Conservation (phyloP, 108 stramenopile genomes). For the Chaetoceros tenuissimus region DNA sequence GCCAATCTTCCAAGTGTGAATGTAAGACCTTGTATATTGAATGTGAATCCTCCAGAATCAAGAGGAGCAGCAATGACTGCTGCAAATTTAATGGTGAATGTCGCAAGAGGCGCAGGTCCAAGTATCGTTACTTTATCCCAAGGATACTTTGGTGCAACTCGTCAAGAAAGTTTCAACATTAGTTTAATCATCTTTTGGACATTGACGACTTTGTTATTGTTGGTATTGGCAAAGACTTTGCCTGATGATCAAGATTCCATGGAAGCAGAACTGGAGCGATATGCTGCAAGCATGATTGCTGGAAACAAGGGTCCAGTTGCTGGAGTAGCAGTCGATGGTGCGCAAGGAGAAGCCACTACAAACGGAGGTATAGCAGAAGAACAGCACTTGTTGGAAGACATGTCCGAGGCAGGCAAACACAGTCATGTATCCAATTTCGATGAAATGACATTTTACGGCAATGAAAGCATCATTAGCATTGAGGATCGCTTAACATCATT, state of each 20-base stretch:
- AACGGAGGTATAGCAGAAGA: not conserved
- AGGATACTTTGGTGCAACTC: constrained; percentile 19
- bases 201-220: constrained; percentile 36
- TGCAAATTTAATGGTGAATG: constrained; percentile 46
- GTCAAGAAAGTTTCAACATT: constrained; percentile 44
- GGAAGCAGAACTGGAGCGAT: constrained; percentile 45
- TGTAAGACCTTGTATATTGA: constrained; percentile 60
- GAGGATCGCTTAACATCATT: constrained; percentile 44
- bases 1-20: constrained; percentile 56
- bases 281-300: constrained; percentile 26
- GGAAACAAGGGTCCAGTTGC: not conserved
- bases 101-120: constrained; percentile 58
- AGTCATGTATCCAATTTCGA: constrained; percentile 2
- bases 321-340: not conserved
- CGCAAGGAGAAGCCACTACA: not conserved
- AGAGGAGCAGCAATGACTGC: constrained; percentile 63
- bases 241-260: constrained; percentile 59
- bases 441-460: constrained; percentile 11
- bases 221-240: constrained; percentile 39
- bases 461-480: constrained; percentile 30
- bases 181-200: constrained; percentile 48
- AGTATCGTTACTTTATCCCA: constrained; percentile 39
- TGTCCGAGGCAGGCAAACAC: not conserved
- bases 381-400: constrained; percentile 1
- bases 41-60: constrained; percentile 71